Evolutionary conservation across 257 asterid species (phyloP), one percentile per base, ranked within the genome.

Genomic region (Plantago major): DNA sequence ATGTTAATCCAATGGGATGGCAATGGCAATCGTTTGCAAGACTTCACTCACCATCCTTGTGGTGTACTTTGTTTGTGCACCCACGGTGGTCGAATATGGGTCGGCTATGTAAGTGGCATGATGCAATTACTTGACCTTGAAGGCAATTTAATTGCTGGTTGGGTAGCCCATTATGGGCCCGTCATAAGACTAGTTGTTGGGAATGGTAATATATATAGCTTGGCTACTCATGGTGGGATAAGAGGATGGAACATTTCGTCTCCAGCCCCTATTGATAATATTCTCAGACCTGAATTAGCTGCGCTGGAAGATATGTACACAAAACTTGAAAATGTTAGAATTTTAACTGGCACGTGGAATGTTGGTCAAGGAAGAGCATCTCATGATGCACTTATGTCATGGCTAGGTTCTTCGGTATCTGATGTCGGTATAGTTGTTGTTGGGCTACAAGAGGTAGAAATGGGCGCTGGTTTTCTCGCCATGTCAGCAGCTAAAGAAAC

Each of bases 401-500:
- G 97, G 99, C 67, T 93, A 13, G 92, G 96, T 42, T 87, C 95
- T 45, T 75, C 83, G 2, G 71, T 72, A 5, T 73, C 84, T 18
- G 95, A 87, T 69, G 95, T 89, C 14, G 92, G 74, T 42, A 85
- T 93, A 57, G 94, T 93, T 9, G 97, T 85, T 68, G 83, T 93
- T n/a, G 99, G 99, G 26, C 76, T 89, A 45, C 96, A 93, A 71
- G 99, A 93, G 78, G 97, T 93, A 59, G 99, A 89, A 72, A 93
- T 93, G 99, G 97, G 99, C 11, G 99, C 99, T 5, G 99, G 99
- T 17, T 93, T 93, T 73, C 97, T 93, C 42, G 99, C 97, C 50
- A 85, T 93, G 96, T 89, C 99, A 17, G 99, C 99, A n/a, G 99
- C 99, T 15, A 93, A 93, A 87, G 99, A 93, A 83, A 84, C 96